These are phyloP conservation scores for Tetrapisispora fleetii DNA, from an alignment of 805 yeast genomes.

Conservation along the genomic window DNA sequence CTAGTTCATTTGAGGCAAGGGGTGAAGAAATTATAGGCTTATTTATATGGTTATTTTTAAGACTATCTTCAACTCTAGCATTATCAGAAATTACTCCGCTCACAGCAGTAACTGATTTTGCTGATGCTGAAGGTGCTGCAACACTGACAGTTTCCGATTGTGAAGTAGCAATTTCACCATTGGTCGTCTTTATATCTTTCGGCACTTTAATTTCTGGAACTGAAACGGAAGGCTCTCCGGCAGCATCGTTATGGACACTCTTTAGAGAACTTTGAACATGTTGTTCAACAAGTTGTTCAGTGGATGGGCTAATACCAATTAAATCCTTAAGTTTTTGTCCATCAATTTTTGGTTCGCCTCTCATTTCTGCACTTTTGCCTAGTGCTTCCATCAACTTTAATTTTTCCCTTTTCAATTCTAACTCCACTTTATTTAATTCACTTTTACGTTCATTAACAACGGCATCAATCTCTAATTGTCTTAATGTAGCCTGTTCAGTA, in stretches of 20 bases:
- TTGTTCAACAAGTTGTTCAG: constrained; percentile 16
- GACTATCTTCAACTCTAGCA: neutral
- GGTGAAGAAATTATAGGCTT: constrained; percentile 1
- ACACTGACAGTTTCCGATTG: constrained; percentile 1
- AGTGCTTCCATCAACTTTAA: constrained; percentile 8
- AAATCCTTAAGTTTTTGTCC: constrained; percentile 25
- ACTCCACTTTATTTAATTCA: constrained; percentile 28
- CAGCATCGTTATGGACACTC: neutral
- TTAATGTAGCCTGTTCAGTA: constrained; percentile 28
- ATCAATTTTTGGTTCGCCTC: constrained; percentile 23
- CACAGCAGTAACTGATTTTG: constrained; percentile 13
- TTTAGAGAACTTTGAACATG: constrained; percentile 1
- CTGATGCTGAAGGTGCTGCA: constrained; percentile 12
- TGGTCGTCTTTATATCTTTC: constrained; percentile 1
- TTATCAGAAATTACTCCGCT: constrained; percentile 10
- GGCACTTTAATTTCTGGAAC: constrained; percentile 4
- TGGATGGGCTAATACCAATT: constrained; percentile 23
- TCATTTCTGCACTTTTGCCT: constrained; percentile 27
- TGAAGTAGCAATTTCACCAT: neutral
- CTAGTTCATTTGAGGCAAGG: neutral
- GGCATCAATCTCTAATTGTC: constrained; percentile 32
- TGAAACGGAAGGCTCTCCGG: constrained; percentile 1
- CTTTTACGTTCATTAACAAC: constrained; percentile 30
- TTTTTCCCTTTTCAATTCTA: constrained; percentile 31
- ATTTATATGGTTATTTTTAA: neutral